Conservation (phyloP, 495 filamentous ascomycete species). For the Trichodelitschia bisporula region DNA sequence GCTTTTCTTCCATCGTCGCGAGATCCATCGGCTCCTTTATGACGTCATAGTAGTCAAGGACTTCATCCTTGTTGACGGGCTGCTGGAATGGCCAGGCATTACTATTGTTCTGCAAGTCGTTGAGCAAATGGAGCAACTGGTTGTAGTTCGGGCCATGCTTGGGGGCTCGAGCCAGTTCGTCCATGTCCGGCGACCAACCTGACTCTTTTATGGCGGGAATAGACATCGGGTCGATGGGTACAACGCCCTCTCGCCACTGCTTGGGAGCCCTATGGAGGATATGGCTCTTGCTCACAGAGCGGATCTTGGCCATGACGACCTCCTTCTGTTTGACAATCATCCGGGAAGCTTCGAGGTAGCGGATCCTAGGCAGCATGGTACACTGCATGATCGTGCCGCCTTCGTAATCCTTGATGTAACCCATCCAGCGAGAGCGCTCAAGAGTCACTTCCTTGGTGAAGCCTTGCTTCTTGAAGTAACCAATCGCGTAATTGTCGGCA, state of each 20-base stretch:
- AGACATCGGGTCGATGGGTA: constrained; percentile 54
- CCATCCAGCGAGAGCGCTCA: constrained; percentile 84
- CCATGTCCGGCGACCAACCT: constrained; percentile 94
- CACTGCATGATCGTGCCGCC: constrained; percentile 99
- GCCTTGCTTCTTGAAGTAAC: constrained; percentile 97
- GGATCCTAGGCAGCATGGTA: constrained; percentile 82
- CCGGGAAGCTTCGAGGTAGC: constrained; percentile 78
- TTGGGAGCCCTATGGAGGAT: constrained; percentile 65
- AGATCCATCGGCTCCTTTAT: constrained; percentile 98
- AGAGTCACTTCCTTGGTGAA: constrained; percentile 97
- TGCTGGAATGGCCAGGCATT: constrained; percentile 85
- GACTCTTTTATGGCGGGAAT: constrained; percentile 69
- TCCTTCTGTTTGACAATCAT: constrained; percentile 98
- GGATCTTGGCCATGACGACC: constrained; percentile 77
- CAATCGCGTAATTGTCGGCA: constrained; percentile 96
- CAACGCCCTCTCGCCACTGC: constrained; percentile 50
- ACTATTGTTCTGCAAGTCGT: constrained; percentile 82
- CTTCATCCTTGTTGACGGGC: constrained; percentile 86
- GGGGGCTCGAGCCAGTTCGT: constrained; percentile 86
- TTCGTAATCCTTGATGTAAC: constrained; percentile 98
- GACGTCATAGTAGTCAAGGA: constrained; percentile 92
- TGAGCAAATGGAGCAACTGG: constrained; percentile 73
- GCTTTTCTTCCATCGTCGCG: constrained; percentile 83
- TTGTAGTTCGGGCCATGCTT: constrained; percentile 94
- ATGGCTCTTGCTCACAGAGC: constrained; percentile 71